These are phyloP conservation scores for Amauroascus verrucosus DNA, from an alignment of 2,329 filamentous ascomycete species.

Conservation along the genomic window DNA sequence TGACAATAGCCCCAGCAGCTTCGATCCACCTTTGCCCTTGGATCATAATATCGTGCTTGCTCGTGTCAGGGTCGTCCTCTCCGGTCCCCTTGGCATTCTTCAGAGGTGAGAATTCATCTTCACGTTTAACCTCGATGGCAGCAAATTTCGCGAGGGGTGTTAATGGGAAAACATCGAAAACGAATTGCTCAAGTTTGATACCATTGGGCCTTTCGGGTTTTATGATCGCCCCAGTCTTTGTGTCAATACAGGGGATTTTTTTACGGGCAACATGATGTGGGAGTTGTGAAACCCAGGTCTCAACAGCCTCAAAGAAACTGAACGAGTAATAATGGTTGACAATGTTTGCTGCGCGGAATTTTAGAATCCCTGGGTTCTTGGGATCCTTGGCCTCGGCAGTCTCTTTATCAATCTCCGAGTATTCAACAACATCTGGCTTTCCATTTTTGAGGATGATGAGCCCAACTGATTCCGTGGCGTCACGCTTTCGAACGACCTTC, in stretches of 20 bases:
- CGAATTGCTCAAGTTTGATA: slow-evolving; percentile 98
- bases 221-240: slow-evolving; percentile 63
- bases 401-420: slow-evolving; percentile 85
- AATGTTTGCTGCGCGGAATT: slow-evolving; percentile 96
- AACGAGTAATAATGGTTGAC: slow-evolving; percentile 99
- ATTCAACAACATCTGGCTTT: slow-evolving; percentile 94
- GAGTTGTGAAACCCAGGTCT: slow-evolving; percentile 71
- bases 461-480: slow-evolving; percentile 89
- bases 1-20: slow-evolving; percentile 64
- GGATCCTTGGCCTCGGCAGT: slow-evolving; percentile 84
- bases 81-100: slow-evolving; percentile 83
- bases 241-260: slow-evolving; percentile 87
- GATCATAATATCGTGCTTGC: slow-evolving; percentile 75
- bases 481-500: slow-evolving; percentile 98
- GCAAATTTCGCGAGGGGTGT: slow-evolving; percentile 80
- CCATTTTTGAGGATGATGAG: slow-evolving; percentile 92
- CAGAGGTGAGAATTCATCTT: slow-evolving; percentile 95
- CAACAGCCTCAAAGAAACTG: slow-evolving; percentile 81
- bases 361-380: slow-evolving; percentile 69
- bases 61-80: slow-evolving; percentile 90
- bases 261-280: slow-evolving; percentile 95
- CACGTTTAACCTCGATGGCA: slow-evolving; percentile 87
- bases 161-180: slow-evolving; percentile 96
- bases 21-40: slow-evolving; percentile 83
- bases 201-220: slow-evolving; percentile 94